Base-by-base conservation (phyloP, 2,329 filamentous ascomycete genomes). In the Tolypocladium album region DNA sequence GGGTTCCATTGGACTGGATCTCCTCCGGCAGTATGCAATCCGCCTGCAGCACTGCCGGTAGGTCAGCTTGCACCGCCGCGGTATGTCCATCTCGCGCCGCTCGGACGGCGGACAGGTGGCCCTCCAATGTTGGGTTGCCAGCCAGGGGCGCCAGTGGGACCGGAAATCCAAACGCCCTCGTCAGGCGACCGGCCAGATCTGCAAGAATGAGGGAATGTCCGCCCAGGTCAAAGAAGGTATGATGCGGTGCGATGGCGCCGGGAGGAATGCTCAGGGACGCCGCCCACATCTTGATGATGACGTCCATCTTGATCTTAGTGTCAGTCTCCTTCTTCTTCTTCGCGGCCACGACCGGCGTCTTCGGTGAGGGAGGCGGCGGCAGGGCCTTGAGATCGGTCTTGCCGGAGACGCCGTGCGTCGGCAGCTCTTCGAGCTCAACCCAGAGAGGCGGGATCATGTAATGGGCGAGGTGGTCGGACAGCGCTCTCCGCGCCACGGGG, bases 371-470 rank as follows among this genome's bases (percentile, higher is more conserved):
- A 0, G 88, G 88, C 0, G 84, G 76, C 36, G 89, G 89, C 17
- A 93, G 78, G 15, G 81, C 78, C 70, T 90, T 90, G 60, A 89
- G 77, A 66, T 93, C 87, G 24, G 86, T 84, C 74, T 93, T 93
- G 24, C 89, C 89, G 17, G 89, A 92, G 1, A 93, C 89, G 57
- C 84, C 85, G 65, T 91, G 86, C 0, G 88, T 92, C 0, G 89
- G 89, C 6, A 93, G 74, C 62, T 82, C 80, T 3, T 87, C 82
- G 39, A 92, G 73, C 67, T 88, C 83, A 43, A 92, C 85, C 89
- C 89, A 93, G 3, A 92, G 72, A 0, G 87, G 80, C 0, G 89
- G 89, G 59, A 93, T 87, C 89, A 93, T 92, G 72, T 93, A 93
- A 63, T 90, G 88, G 1, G 89, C 89, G 38, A 93, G 79, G 63